These are phyloP conservation scores for Cercospora nicotianae DNA, from an alignment of 2,329 filamentous ascomycete species.

Conservation along the genomic window DNA sequence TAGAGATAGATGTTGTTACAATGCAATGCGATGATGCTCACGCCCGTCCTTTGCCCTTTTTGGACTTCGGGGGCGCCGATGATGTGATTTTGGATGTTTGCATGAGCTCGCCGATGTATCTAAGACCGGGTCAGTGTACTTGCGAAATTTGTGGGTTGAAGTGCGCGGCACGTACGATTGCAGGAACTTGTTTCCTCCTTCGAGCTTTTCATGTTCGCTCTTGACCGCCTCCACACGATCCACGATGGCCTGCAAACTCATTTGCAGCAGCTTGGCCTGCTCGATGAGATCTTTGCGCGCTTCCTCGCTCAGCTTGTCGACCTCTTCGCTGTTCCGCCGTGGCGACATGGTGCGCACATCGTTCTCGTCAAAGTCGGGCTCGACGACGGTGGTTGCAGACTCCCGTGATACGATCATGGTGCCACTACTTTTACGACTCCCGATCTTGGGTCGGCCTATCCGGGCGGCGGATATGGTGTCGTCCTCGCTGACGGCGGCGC, in stretches of 20 bases:
- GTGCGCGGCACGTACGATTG: constrained; percentile 56
- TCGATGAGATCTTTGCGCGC: constrained; percentile 66
- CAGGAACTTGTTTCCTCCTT: constrained; percentile 94
- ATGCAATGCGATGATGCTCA: constrained; percentile 10
- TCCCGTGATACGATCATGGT: constrained; percentile 73
- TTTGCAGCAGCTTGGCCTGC: constrained; percentile 86
- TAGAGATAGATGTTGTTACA: constrained; percentile 20
- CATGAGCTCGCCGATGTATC: constrained; percentile 96
- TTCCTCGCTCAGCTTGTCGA: constrained; percentile 82
- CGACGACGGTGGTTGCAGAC: constrained; percentile 60
- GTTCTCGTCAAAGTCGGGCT: constrained; percentile 68
- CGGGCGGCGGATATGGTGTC: constrained; percentile 27
- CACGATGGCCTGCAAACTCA: constrained; percentile 83
- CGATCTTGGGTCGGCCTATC: constrained; percentile 61
- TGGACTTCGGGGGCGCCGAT: constrained; percentile 51
- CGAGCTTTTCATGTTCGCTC: constrained; percentile 92
- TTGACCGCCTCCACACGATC: constrained; percentile 93
- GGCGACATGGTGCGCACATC: constrained; percentile 96
- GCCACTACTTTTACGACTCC: constrained; percentile 73
- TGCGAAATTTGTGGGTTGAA: not conserved
- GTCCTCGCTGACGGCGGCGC: constrained; percentile 37
- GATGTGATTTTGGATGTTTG: constrained; percentile 65
- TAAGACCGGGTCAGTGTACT: constrained; percentile 50
- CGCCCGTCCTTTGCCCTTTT: constrained; percentile 41
- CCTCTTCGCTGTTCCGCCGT: constrained; percentile 82